Evolutionary conservation across 352 stramenopile genomes (phyloP).

Genomic region (Phytophthora citricola): DNA sequence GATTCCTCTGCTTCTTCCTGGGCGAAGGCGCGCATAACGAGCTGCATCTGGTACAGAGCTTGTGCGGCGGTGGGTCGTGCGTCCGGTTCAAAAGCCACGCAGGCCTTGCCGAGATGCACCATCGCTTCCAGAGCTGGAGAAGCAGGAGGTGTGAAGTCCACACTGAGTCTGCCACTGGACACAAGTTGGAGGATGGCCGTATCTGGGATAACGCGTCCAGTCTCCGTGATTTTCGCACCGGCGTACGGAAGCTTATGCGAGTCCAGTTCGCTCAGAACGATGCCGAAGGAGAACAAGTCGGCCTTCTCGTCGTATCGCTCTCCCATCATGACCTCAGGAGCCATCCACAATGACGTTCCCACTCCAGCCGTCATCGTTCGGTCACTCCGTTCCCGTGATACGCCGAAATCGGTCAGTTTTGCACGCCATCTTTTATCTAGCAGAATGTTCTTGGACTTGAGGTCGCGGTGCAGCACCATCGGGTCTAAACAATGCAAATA

Average conservation of each 20-base stretch:
- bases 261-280: slow-evolving; percentile 41
- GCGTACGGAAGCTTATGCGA: slow-evolving; percentile 43
- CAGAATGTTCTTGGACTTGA: slow-evolving; percentile 62
- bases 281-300: slow-evolving; percentile 43
- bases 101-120: slow-evolving; percentile 44
- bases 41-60: slow-evolving; percentile 63
- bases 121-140: slow-evolving; percentile 37
- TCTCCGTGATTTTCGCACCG: slow-evolving; percentile 38
- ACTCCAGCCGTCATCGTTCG: slow-evolving; percentile 56
- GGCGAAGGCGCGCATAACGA: slow-evolving; percentile 40
- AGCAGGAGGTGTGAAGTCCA: slow-evolving; percentile 36
- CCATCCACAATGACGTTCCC: slow-evolving; percentile 61
- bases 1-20: slow-evolving; percentile 44
- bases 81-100: slow-evolving; percentile 57
- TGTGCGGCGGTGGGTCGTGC: slow-evolving; percentile 59
- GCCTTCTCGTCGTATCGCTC: slow-evolving; percentile 44
- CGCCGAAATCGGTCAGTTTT: slow-evolving; percentile 70
- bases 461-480: slow-evolving; percentile 51
- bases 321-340: slow-evolving; percentile 49
- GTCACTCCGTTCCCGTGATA: slow-evolving; percentile 48
- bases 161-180: slow-evolving; percentile 31
- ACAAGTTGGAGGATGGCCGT: slow-evolving; percentile 44
- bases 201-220: slow-evolving; percentile 34
- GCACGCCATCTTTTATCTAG: slow-evolving; percentile 46
- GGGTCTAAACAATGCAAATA: slow-evolving; percentile 67